Base-by-base conservation (phyloP, 2,329 filamentous ascomycete species). In the Talaromyces funiculosus region DNA sequence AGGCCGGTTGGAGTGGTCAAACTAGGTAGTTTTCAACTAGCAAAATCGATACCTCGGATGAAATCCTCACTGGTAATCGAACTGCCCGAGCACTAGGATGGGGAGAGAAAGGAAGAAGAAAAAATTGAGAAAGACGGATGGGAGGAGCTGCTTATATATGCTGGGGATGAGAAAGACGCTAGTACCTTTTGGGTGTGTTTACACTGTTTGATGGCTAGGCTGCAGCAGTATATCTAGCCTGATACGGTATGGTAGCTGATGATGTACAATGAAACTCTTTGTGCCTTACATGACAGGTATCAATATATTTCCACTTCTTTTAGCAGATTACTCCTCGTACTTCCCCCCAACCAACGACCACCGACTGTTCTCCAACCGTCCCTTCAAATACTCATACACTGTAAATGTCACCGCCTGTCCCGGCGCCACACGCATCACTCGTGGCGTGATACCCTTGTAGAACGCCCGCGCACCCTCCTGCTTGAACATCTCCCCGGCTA, bases 381-480 rank as follows among this genome's bases (percentile, higher is more conserved):
- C 84, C 78, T 87, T 90, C 63, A 92, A 77, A 73, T 73, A 91
- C 75, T 92, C 89, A 74, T 92, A 92, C 66, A 92, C 89, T 1
- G 76, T 87, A 67, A 89, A 89, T 2, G 86, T 89, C 47, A 89
- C 86, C 18, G 86, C 94, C 81, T 99, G 94, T 51, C 94, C 94
- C 7, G 94, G 94, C 26, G 94, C 94, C 58, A 99, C 94, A 71
- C 94, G 86, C 92, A 97, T 97, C 67, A 99, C 90, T 69, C 94
- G 86, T 6, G 94, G 94, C 51, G 94, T 99, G 77, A 99, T 99
- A 69, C 94, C 94, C 84, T 97, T 97, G 82, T 96, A 99, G 79
- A 99, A 99, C 53, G 94, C 94, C 69, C 91, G 87, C 67, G 93
- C 82, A 37, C 94, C 94, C 78, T 99, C 94, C 79, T 96, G 90